A percentile compares a stretch with the other conserved stretches of the same genome.
These are phyloP conservation scores for Pisolithus albus DNA, from an alignment of 768 basidiomycete genomes.

Conservation along the genomic window DNA sequence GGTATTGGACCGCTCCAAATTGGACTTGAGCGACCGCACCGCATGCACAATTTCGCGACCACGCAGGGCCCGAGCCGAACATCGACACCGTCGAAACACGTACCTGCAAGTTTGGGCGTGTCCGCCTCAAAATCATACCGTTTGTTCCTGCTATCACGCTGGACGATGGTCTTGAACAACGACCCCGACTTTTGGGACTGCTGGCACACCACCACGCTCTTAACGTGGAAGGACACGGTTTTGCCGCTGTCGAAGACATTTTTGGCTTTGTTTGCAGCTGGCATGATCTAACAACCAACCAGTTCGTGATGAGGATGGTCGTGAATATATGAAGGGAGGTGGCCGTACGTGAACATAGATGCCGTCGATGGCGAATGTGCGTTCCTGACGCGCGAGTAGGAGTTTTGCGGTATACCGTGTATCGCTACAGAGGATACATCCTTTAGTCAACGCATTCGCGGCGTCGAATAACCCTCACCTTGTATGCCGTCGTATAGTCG, in stretches of 20 bases:
- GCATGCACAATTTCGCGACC: conserved; percentile 64
- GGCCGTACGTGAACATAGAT: conserved; percentile 78
- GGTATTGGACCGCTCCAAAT: conserved; percentile 59
- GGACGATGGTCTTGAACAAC: conserved; percentile 85
- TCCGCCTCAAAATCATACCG: conserved; percentile 98
- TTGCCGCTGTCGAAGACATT: conserved; percentile 85
- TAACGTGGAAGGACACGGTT: conserved; percentile 89
- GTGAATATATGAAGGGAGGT: neutral
- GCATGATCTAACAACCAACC: conserved; percentile 64
- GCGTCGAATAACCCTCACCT: conserved; percentile 38
- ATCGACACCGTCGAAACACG: conserved; percentile 16
- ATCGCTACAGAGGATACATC: conserved; percentile 50
- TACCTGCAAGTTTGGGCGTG: conserved; percentile 70
- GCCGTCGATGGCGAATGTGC: conserved; percentile 89
- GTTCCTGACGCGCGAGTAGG: conserved; percentile 91
- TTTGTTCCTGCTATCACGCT: conserved; percentile 69
- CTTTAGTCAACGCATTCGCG: no score
- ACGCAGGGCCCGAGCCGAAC: neutral
- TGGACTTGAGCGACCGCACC: conserved; percentile 56
- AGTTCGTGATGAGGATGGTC: conserved; percentile 5
- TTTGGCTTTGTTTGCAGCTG: conserved; percentile 68
- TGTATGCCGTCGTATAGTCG: conserved; percentile 83
- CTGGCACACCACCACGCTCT: conserved; percentile 76
- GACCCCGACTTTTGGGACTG: conserved; percentile 75
- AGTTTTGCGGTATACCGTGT: conserved; percentile 86